These are phyloP conservation scores for Boletus rex-veris DNA, from an alignment of 768 basidiomycete genomes.

Conservation along the genomic window DNA sequence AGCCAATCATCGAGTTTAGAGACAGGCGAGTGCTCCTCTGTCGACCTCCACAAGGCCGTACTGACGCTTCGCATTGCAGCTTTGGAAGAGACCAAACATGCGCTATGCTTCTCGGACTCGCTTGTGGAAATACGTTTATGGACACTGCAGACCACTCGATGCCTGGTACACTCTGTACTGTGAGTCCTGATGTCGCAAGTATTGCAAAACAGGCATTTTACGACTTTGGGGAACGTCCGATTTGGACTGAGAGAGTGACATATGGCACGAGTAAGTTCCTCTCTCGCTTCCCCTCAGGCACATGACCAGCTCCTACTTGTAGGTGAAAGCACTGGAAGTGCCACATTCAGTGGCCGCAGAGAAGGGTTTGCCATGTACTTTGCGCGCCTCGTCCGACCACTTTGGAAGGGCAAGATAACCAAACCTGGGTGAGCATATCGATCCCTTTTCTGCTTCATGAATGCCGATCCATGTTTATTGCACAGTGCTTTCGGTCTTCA, in stretches of 20 bases:
- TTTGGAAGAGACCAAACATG: slow-evolving; percentile 92
- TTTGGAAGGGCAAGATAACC: slow-evolving; percentile 85
- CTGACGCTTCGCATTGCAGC: slow-evolving; percentile 38
- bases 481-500: slow-evolving; percentile 44
- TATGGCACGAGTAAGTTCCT: slow-evolving; percentile 63
- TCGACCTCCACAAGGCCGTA: neutral
- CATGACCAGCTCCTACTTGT: slow-evolving; percentile 2
- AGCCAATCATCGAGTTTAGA: slow-evolving; percentile 79
- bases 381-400: slow-evolving; percentile 75
- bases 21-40: slow-evolving; percentile 53
- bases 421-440: slow-evolving; percentile 46
- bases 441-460: neutral
- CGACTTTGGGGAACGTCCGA: slow-evolving; percentile 79
- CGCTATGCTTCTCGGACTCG: slow-evolving; percentile 85
- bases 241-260: slow-evolving; percentile 74
- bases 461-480: neutral
- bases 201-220: slow-evolving; percentile 85
- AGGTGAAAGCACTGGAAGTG: slow-evolving; percentile 69
- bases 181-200: slow-evolving; percentile 59
- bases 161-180: slow-evolving; percentile 44
- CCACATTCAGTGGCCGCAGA: slow-evolving; percentile 81
- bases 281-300: neutral
- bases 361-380: slow-evolving; percentile 89
- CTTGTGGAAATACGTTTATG: slow-evolving; percentile 79
- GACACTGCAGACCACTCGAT: slow-evolving; percentile 50